Percentiles rank a stretch among this genome's conserved stretches.
Conservation (phyloP, 441 rosid species). For the Flueggea neowawraea region DNA sequence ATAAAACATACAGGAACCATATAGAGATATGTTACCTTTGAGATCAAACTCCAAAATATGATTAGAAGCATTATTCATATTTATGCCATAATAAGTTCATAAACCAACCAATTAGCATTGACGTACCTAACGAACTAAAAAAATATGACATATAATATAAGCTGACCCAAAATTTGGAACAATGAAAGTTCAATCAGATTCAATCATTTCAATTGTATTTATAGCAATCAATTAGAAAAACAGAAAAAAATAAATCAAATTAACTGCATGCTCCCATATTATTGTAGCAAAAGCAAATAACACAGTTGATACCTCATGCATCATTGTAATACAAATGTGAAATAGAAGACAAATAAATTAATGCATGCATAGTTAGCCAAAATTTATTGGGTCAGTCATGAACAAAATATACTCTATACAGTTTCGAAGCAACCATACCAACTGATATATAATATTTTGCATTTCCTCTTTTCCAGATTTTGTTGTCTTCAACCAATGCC, state of each 20-base stretch:
- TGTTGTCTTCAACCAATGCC: slow-evolving; percentile 97
- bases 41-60: too few relatives aligned
- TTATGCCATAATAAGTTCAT: too few relatives aligned
- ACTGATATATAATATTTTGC: slow-evolving; percentile 78
- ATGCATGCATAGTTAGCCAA: background rate
- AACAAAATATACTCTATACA: too few relatives aligned
- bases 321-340: background rate
- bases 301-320: background rate
- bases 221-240: background rate
- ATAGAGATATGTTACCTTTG: too few relatives aligned
- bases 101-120: too few relatives aligned
- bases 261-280: too few relatives aligned
- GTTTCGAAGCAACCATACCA: slow-evolving; percentile 43
- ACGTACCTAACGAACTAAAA: too few relatives aligned
- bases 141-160: too few relatives aligned
- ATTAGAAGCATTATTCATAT: too few relatives aligned
- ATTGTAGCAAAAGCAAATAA: too few relatives aligned
- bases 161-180: background rate
- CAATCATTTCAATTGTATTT: background rate
- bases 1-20: too few relatives aligned
- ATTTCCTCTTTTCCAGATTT: slow-evolving; percentile 87
- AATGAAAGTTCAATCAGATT: background rate
- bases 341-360: background rate
- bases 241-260: background rate
- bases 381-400: too few relatives aligned